phyloP scores from a whole-genome alignment of 2,329 filamentous ascomycete genomes.

The Claviceps cyperi region DNA sequence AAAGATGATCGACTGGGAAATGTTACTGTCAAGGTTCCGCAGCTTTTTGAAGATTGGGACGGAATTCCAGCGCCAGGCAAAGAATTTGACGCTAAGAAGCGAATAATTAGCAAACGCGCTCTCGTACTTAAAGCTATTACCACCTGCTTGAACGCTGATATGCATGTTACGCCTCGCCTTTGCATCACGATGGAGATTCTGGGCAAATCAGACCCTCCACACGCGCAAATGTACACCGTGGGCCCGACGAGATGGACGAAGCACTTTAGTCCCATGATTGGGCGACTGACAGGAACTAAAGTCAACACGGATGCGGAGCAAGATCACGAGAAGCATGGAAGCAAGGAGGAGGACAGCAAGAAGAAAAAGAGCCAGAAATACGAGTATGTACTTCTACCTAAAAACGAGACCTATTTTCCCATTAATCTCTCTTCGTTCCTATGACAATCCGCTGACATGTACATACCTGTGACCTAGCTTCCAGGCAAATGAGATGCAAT shows the following conservation, averaged over 20 bases:
- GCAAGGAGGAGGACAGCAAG: constrained; percentile 14
- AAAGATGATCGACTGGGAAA: constrained; percentile 81
- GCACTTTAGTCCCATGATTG: constrained; percentile 82
- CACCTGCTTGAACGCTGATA: constrained; percentile 43
- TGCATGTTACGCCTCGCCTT: constrained; percentile 56
- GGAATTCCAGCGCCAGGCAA: constrained; percentile 47
- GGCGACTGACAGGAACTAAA: constrained; percentile 60
- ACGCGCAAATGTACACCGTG: constrained; percentile 61
- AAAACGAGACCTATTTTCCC: not conserved
- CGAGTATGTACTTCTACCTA: constrained; percentile 37
- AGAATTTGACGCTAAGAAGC: constrained; percentile 63
- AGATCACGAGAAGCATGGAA: constrained; percentile 16
- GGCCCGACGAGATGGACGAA: constrained; percentile 64
- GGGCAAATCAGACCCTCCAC: constrained; percentile 56
- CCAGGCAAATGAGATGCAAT: constrained; percentile 82
- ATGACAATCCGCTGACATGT: not conserved
- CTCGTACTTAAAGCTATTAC: constrained; percentile 60
- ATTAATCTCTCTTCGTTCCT: not conserved
- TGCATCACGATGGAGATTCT: constrained; percentile 65
- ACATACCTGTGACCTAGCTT: too few relatives aligned
- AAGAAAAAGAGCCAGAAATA: constrained; percentile 54
- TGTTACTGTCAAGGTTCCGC: constrained; percentile 52
- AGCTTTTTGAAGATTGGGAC: constrained; percentile 49
- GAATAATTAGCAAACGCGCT: constrained; percentile 73
- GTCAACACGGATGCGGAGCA: constrained; percentile 45